Conservation (phyloP, 2,329 filamentous ascomycete genomes). For the Colletotrichum magnum region DNA sequence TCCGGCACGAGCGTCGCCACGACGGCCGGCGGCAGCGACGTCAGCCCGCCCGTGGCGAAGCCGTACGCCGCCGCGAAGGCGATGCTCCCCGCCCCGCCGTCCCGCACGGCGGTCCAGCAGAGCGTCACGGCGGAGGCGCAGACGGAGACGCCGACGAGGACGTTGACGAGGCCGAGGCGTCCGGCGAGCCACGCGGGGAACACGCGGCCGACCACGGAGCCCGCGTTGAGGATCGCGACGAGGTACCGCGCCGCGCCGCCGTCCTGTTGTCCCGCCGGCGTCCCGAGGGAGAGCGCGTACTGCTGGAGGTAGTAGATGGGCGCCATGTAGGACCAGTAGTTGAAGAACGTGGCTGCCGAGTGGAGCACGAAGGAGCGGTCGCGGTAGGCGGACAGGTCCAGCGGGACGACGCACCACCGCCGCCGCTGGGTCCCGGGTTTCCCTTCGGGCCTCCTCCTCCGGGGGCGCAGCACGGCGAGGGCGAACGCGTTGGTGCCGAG, state of each 20-base stretch:
- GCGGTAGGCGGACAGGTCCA: slow-evolving; percentile 48
- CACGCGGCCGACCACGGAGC: slow-evolving; percentile 63
- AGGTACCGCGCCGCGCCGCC: slow-evolving; percentile 58
- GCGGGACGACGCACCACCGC: slow-evolving; percentile 42
- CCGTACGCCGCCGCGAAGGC: slow-evolving; percentile 61
- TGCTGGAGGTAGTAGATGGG: slow-evolving; percentile 62
- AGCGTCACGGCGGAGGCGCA: slow-evolving; percentile 53
- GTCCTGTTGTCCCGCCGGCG: slow-evolving; percentile 46
- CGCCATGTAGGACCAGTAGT: slow-evolving; percentile 53
- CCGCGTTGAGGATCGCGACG: slow-evolving; percentile 65
- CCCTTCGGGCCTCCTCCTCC: slow-evolving; percentile 12
- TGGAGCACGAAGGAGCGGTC: slow-evolving; percentile 51
- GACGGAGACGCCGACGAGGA: slow-evolving; percentile 53
- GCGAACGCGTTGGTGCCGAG: slow-evolving; percentile 49
- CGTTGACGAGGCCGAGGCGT: slow-evolving; percentile 57
- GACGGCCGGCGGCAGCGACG: slow-evolving; percentile 56
- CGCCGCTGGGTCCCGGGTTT: slow-evolving; percentile 2
- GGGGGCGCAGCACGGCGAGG: slow-evolving; percentile 47
- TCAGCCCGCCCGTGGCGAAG: slow-evolving; percentile 60
- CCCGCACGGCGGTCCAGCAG: slow-evolving; percentile 56
- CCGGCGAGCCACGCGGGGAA: slow-evolving; percentile 61
- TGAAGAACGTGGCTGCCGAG: slow-evolving; percentile 51
- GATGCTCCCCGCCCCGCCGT: slow-evolving; percentile 53
- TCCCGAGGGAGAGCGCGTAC: slow-evolving; percentile 55
- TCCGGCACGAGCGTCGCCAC: slow-evolving; percentile 59